These are phyloP conservation scores for Lactarius psammicola DNA, from an alignment of 768 basidiomycete species.

Conservation along the genomic window DNA sequence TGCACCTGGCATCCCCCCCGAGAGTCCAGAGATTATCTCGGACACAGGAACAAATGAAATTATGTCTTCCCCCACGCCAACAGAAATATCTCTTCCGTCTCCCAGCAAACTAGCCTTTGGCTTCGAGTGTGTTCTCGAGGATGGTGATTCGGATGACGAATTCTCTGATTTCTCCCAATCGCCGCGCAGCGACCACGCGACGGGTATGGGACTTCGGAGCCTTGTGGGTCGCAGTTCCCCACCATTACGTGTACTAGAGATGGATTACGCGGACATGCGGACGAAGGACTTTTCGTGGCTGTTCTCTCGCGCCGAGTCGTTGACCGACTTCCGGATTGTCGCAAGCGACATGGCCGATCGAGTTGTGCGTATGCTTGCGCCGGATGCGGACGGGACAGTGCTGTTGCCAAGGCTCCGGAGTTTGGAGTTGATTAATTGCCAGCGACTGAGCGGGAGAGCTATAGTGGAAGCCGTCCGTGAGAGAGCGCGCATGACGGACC, in stretches of 20 bases:
- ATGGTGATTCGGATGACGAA: conserved; percentile 75
- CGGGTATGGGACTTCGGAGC: conserved; percentile 73
- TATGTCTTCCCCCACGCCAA: background rate
- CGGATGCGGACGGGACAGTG: conserved; percentile 37
- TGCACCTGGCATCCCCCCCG: background rate
- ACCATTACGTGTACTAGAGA: conserved; percentile 62
- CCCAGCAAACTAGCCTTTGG: conserved; percentile 9
- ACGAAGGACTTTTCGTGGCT: conserved; percentile 76
- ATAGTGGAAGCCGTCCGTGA: conserved; percentile 51
- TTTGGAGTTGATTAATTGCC: conserved; percentile 60
- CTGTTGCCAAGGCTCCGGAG: conserved; percentile 55
- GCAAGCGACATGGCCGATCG: conserved; percentile 80
- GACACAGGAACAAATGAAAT: background rate
- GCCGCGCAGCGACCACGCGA: conserved; percentile 72
- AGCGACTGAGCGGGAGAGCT: conserved; percentile 57
- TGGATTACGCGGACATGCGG: conserved; percentile 82
- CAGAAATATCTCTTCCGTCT: background rate
- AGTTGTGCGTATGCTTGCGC: conserved; percentile 60
- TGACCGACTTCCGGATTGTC: conserved; percentile 69
- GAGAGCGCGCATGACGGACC: conserved; percentile 46
- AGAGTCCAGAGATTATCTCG: background rate
- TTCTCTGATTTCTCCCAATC: conserved; percentile 74
- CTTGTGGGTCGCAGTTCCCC: conserved; percentile 61
- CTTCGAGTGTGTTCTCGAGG: conserved; percentile 39
- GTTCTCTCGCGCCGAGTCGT: conserved; percentile 52